Evolutionary conservation across 2,329 filamentous ascomycete genomes (phyloP), one percentile per base, ranked within the genome.

Genomic region (Neoscytalidium dimidiatum): DNA sequence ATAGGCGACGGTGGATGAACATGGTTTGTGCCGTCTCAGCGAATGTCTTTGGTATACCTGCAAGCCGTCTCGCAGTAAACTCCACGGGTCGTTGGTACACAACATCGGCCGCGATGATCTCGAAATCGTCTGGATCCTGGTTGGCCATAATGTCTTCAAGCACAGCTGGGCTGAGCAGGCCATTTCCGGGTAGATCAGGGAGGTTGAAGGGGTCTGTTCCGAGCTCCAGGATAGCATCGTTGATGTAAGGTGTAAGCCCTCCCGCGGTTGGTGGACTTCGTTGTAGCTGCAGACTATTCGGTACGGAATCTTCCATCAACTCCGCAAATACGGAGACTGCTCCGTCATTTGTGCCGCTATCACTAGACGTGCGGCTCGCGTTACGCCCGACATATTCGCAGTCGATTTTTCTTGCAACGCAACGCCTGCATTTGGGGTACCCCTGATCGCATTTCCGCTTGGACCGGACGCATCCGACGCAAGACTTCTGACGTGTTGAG

Each of bases 371-470:
- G 2, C 4, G 21, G 21, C 21, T 14, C 13, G 19, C 21, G 8
- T 4, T 51, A 14, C 64, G 57, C 1, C 65, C 67, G 13, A 64
- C 48, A 26, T 69, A 69, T 11, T 67, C 23, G 17, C 68, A 69
- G 1, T 65, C 66, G 19, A 60, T 49, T 7, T 28, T 48, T 57
- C 66, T 68, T n/a, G 65, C 62, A 28, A 64, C 49, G 35, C 68
- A 69, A 17, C 68, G 68, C 38, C 63, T 65, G 31, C 68, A 69
- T n/a, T 38, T 64, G 9, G 68, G 68, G 19, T 41, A 38, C 17
- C 21, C 60, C 58, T 66, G 64, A 51, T 69, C 68, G 62, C 68
- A 69, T 26, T 64, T 68, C 31, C 67, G 63, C 60, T 69, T 69
- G 2, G 65, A 64, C 35, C 64, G 67, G 7, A 69, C 62, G 28